Evolutionary conservation across 768 basidiomycete genomes (phyloP), one percentile per base, ranked within the genome.

Genomic region (Amyloporia xantha): DNA sequence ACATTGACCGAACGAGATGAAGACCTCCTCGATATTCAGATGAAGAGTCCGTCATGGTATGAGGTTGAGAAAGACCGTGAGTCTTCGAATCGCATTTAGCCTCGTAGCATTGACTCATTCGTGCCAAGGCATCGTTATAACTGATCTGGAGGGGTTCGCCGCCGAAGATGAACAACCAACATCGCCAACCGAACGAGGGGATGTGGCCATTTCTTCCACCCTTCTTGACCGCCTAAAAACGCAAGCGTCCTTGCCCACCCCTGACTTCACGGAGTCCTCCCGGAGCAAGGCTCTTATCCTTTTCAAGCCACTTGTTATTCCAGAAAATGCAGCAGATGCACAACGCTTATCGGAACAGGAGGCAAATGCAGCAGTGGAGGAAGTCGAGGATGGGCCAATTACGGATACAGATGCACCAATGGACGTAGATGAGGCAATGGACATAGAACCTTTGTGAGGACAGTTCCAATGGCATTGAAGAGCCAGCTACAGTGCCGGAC

Each of bases 121-220:
- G n/a, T n/a, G n/a, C n/a, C n/a, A 59, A 84, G 83, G 82, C 35
- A 82, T 86, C 53, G 71, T 86, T 24, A 71, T 86, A 27, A 82
- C 81, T 12, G 62, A 71, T 36, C 73, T 78, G 33, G 71, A 73
- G 33, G 68, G 72, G 46, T 51, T 68, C 1, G 68, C 73, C 25
- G 61, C 66, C 19, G 65, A 54, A 17, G 62, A 66, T 7, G 43
- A 54, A 19, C 42, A 54, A 19, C 35, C 37, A 20, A 63, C 46
- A 21, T 54, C 64, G 7, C 41, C 56, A 12, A 33, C 36, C 13
- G 49, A 43, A 25, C 41, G 28, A 3, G 26, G 43, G 5, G 17
- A 25, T 3, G 46, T 58, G 42, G 38, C 41, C 25, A 57, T 63
- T 12, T 59, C 60, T 26, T 40, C 54, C 20, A 58, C 55, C 26